Evolutionary conservation across 2,329 filamentous ascomycete genomes (phyloP).

Genomic region (Colletotrichum graminicola): DNA sequence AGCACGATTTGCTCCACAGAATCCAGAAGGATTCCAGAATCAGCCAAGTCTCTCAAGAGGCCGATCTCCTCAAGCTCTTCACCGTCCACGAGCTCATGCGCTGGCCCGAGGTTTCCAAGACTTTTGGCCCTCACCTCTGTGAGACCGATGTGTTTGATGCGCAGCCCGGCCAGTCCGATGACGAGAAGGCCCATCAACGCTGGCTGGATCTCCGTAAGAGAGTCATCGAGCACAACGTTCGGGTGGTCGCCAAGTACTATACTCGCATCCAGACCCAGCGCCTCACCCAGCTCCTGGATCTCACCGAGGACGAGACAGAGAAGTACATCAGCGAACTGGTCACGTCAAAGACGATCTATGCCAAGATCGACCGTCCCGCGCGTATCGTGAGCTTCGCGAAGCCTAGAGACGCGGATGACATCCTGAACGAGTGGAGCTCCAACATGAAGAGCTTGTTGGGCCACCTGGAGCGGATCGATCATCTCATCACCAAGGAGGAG

Average conservation of each 20-base stretch:
- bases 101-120: constrained; percentile 92
- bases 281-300: constrained; percentile 89
- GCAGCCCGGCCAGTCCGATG: constrained; percentile 71
- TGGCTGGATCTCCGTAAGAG: constrained; percentile 98
- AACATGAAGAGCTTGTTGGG: constrained; percentile 96
- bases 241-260: constrained; percentile 98
- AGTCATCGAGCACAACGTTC: constrained; percentile 98
- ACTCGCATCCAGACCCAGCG: constrained; percentile 95
- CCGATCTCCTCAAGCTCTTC: constrained; percentile 91
- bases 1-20: constrained; percentile 95
- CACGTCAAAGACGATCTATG: constrained; percentile 97
- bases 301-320: constrained; percentile 95
- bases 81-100: constrained; percentile 97
- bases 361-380: constrained; percentile 95
- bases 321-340: constrained; percentile 99
- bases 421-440: constrained; percentile 97
- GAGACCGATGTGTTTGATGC: constrained; percentile 90
- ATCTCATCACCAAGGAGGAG: constrained; percentile 99
- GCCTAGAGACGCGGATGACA: constrained; percentile 93
- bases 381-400: constrained; percentile 94
- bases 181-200: constrained; percentile 84
- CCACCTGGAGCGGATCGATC: constrained; percentile 90
- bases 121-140: constrained; percentile 90
- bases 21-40: constrained; percentile 89
- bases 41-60: constrained; percentile 80